Percentiles rank a stretch among this genome's conserved stretches.
Conservation (phyloP, 73 alveolate genomes). For the Uronychia binucleata region DNA sequence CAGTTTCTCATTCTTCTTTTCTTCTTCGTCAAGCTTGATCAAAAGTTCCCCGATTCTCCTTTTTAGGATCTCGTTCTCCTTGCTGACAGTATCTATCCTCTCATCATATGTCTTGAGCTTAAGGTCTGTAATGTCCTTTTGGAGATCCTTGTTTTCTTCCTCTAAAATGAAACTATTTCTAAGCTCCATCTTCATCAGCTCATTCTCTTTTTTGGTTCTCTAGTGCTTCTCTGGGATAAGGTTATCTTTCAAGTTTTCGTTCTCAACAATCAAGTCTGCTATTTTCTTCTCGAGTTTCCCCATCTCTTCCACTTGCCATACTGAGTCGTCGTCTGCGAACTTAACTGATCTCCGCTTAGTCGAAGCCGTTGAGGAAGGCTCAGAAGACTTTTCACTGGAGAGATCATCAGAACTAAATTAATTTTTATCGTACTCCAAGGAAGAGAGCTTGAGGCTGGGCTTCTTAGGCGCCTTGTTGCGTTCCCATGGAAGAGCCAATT, state of each 20-base stretch:
- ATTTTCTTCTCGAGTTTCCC: conserved; percentile 37
- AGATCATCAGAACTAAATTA: background rate
- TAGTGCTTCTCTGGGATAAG: conserved; percentile 29
- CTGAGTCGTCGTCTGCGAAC: conserved; percentile 33
- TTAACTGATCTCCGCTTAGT: background rate
- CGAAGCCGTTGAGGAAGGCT: background rate
- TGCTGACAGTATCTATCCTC: background rate
- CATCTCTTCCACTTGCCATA: conserved; percentile 36
- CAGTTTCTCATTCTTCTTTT: background rate
- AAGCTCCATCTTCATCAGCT: conserved; percentile 46
- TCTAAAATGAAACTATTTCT: conserved; percentile 47
- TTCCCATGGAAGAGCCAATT: background rate
- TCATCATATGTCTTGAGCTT: background rate
- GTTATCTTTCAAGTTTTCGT: conserved; percentile 28
- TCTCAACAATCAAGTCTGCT: conserved; percentile 39
- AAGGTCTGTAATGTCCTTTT: conserved; percentile 17
- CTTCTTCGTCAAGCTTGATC: background rate
- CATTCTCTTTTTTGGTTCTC: conserved; percentile 39
- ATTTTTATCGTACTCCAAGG: background rate
- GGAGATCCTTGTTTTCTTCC: conserved; percentile 62
- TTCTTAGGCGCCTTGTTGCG: background rate
- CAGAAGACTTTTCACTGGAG: background rate
- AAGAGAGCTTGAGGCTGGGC: background rate
- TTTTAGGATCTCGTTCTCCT: background rate
- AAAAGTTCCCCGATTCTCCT: background rate